Percentiles rank a stretch among this genome's conserved stretches.
Conservation (phyloP, 768 basidiomycete species). For the Antrodiella citrinella region DNA sequence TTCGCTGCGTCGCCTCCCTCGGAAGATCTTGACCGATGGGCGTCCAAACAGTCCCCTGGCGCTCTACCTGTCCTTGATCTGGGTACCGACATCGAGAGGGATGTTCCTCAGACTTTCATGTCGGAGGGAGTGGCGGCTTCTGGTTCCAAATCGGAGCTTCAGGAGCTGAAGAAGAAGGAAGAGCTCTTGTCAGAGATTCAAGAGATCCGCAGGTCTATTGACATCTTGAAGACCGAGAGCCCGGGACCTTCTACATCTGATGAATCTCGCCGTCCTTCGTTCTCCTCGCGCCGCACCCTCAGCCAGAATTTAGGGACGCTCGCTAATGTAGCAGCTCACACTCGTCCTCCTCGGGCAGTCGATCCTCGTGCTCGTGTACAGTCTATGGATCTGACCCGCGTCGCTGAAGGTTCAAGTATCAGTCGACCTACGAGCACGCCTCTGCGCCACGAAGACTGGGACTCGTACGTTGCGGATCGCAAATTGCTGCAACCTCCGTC, state of each 20-base stretch:
- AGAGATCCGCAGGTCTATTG: constrained; percentile 72
- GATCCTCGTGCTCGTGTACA: constrained; percentile 65
- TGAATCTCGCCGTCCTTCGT: constrained; percentile 48
- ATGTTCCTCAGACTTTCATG: constrained; percentile 69
- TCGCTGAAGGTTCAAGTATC: constrained; percentile 42
- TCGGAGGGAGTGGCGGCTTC: constrained; percentile 25
- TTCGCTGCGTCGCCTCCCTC: constrained; percentile 53
- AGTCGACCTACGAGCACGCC: constrained; percentile 67
- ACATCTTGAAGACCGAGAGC: constrained; percentile 63
- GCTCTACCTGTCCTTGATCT: constrained; percentile 68
- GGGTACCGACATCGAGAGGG: constrained; percentile 63
- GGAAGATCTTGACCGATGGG: constrained; percentile 49
- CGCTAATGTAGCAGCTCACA: constrained; percentile 38
- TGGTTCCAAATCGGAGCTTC: constrained; percentile 29
- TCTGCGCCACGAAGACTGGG: constrained; percentile 77
- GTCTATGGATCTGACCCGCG: constrained; percentile 59
- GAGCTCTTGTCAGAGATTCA: constrained; percentile 71
- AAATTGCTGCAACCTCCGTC: constrained; percentile 79
- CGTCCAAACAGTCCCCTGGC: constrained; percentile 45
- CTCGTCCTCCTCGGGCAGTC: constrained; percentile 60
- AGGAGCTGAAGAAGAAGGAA: constrained; percentile 60
- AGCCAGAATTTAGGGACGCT: constrained; percentile 55
- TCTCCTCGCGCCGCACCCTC: constrained; percentile 59
- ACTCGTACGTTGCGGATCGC: constrained; percentile 76
- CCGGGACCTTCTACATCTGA: constrained; percentile 55